A percentile compares a stretch with the other conserved stretches of the same genome.
Evolutionary conservation across 1,284 basidiomycete genomes (phyloP).

Genomic region (Cryptococcus sp.): DNA sequence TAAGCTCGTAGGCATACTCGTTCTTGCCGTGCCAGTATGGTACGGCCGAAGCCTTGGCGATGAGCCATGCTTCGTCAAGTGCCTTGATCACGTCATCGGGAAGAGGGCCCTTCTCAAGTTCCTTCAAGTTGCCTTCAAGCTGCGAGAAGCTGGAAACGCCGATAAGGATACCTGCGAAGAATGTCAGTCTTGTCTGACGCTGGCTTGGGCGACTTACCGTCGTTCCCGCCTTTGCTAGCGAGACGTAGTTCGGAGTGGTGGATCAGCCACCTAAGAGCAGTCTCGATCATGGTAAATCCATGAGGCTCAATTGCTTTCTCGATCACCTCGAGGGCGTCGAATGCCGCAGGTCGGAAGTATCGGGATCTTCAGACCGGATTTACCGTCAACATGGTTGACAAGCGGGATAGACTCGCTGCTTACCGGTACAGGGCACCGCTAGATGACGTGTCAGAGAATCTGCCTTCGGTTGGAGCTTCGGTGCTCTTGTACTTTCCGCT

Average conservation of each 20-base stretch:
- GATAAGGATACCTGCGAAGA: slow-evolving; percentile 36
- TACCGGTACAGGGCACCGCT: slow-evolving; percentile 51
- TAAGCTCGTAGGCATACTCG: slow-evolving; percentile 34
- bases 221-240: slow-evolving; percentile 31
- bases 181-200: neutral
- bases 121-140: slow-evolving; percentile 46
- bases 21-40: slow-evolving; percentile 57
- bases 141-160: slow-evolving; percentile 44
- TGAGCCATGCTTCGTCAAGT: slow-evolving; percentile 58
- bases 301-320: slow-evolving; percentile 54
- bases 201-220: slow-evolving; percentile 3
- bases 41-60: slow-evolving; percentile 53
- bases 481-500: slow-evolving; percentile 55
- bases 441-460: slow-evolving; percentile 26
- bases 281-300: slow-evolving; percentile 40
- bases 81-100: slow-evolving; percentile 58
- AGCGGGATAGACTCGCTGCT: no score
- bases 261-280: slow-evolving; percentile 46
- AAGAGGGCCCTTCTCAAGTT: slow-evolving; percentile 59
- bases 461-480: slow-evolving; percentile 31
- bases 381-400: no score
- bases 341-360: slow-evolving; percentile 57
- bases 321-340: slow-evolving; percentile 56
- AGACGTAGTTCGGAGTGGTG: slow-evolving; percentile 55
- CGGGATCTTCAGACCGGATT: no score